These are phyloP conservation scores for Cordyceps cicadae DNA, from an alignment of 2,329 filamentous ascomycete genomes.

Conservation along the genomic window DNA sequence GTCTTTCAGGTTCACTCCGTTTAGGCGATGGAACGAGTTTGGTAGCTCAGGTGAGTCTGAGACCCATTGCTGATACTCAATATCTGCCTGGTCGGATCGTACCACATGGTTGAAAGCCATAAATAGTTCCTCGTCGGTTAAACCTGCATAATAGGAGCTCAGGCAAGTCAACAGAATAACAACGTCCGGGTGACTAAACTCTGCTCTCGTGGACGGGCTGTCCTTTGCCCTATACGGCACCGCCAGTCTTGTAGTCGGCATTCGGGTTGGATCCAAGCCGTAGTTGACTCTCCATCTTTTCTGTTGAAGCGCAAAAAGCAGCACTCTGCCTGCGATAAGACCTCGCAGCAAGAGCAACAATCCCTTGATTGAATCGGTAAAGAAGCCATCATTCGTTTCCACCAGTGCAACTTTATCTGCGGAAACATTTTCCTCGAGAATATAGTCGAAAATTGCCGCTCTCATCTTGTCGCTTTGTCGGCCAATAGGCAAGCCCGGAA, in stretches of 20 bases:
- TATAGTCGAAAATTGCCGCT: neutral
- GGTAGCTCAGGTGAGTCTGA: constrained; percentile 26
- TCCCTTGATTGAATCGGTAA: neutral
- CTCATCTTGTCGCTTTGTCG: constrained; percentile 21
- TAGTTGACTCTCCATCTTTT: constrained; percentile 62
- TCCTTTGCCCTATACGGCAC: constrained; percentile 56
- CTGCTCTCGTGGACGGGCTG: constrained; percentile 42
- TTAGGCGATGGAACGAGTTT: constrained; percentile 30
- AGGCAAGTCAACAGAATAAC: constrained; percentile 48
- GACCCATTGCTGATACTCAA: constrained; percentile 46
- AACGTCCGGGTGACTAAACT: constrained; percentile 56
- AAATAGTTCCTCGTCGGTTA: constrained; percentile 42
- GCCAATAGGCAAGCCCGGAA: constrained; percentile 33
- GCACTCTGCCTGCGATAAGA: constrained; percentile 46
- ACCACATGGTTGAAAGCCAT: constrained; percentile 26
- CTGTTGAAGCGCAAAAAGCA: constrained; percentile 43
- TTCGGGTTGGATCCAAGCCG: constrained; percentile 39
- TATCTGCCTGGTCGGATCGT: constrained; percentile 39
- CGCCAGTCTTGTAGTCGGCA: constrained; percentile 37
- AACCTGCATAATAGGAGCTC: constrained; percentile 48
- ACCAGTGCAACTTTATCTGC: neutral
- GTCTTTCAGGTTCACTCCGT: constrained; percentile 53
- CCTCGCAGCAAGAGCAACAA: constrained; percentile 36
- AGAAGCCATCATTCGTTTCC: neutral
- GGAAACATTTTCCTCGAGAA: neutral